Evolutionary conservation across 2,329 filamentous ascomycete genomes (phyloP), one percentile per base, ranked within the genome.

Genomic region (Clarireedia monteithiana): DNA sequence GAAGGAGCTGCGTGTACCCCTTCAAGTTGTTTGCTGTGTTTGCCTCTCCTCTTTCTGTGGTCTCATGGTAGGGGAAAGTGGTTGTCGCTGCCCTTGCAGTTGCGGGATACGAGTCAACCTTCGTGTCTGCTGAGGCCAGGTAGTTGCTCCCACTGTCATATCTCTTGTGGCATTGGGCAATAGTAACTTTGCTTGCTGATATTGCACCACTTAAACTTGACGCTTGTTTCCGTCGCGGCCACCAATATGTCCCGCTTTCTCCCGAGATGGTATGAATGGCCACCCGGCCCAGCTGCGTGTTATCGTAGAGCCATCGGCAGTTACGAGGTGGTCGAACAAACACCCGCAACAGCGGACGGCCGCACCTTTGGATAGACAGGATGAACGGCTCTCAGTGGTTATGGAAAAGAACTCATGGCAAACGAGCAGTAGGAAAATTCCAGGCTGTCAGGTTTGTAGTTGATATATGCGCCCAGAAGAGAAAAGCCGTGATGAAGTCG

Each of bases 341-440:
- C 68, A 71, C 70, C 71, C 73, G 72, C 72, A 68, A 69, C 56
- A 69, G 71, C 69, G 73, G 70, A 67, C 68, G 66, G 63, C 66
- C 66, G 66, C 67, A 65, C 60, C 59, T 64, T 68, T 68, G 62
- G 67, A 70, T 67, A 74, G 71, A 74, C 72, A 75, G 72, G 67
- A 70, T 75, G 72, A 68, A 69, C 60, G 66, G 63, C 68, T 70
- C 69, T 66, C 57, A 57, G 54, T 52, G 57, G 55, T 62, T 63
- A 65, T 61, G 55, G 59, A 58, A 60, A 46, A 59, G 58, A 60
- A 63, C 57, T 69, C 67, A 69, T 69, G 63, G 61, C 62, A 69
- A 52, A 64, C 63, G 64, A 67, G 67, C 68, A 66, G 63, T 53
- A 60, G 40, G 36, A 44, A 45, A 23, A 55, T 53, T 58, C 54